Percentiles rank a stretch among this genome's conserved stretches.
Evolutionary conservation across 176 grass and related monocot species (phyloP).

Genomic region (Pharus latifolius): DNA sequence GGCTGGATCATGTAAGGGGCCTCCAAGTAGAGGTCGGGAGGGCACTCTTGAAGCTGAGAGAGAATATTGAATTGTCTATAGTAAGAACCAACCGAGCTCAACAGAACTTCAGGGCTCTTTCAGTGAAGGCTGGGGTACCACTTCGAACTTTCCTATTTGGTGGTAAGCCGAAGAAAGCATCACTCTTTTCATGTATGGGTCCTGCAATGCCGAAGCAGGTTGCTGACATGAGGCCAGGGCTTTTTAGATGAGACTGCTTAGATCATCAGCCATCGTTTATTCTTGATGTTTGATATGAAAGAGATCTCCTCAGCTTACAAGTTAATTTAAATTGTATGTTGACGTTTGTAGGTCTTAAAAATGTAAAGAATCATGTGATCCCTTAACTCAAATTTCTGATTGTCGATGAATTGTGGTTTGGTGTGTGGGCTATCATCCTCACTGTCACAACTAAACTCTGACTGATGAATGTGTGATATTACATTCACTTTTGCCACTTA

Average conservation of each 20-base stretch:
- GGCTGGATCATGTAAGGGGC: constrained; percentile 51
- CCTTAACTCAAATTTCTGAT: neutral
- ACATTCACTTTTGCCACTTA: neutral
- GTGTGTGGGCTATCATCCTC: neutral
- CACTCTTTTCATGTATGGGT: constrained; percentile 55
- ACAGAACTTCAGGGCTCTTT: constrained; percentile 31
- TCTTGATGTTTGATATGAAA: neutral
- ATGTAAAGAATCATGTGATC: constrained; percentile 13
- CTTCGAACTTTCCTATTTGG: constrained; percentile 61
- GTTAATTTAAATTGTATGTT: constrained; percentile 3
- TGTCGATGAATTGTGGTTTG: neutral
- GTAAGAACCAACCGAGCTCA: constrained; percentile 37
- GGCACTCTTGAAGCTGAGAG: constrained; percentile 42
- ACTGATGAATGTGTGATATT: neutral
- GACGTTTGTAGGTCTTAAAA: constrained; percentile 15
- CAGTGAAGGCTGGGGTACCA: constrained; percentile 45
- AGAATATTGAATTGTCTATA: constrained; percentile 40
- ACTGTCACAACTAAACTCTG: neutral
- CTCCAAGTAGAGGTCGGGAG: constrained; percentile 55
- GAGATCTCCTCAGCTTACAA: neutral
- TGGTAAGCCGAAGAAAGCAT: constrained; percentile 48
- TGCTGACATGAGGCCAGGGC: constrained; percentile 37
- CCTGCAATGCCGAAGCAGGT: constrained; percentile 44
- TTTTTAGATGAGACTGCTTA: constrained; percentile 34
- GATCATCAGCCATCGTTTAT: constrained; percentile 1